Conservation (phyloP, 1,139 yeast species). For the Saccharomyces hybrid region DNA sequence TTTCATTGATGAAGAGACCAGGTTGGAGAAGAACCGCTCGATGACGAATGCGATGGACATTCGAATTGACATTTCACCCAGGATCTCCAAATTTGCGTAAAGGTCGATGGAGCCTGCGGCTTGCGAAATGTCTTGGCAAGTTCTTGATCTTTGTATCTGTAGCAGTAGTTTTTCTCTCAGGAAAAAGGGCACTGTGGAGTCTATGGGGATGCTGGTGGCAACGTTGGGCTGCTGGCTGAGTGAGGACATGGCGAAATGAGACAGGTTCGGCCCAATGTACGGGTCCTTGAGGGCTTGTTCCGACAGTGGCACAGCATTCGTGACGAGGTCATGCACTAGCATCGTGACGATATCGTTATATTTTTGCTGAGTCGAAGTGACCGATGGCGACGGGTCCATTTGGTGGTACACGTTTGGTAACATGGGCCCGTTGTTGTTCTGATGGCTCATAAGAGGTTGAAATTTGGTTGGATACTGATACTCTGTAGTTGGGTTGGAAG, state of each 20-base stretch:
- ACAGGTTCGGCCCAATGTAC: conserved; percentile 15
- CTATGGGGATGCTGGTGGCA: background rate
- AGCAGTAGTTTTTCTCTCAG: conserved; percentile 33
- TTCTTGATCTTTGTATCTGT: conserved; percentile 53
- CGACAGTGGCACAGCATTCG: conserved; percentile 22
- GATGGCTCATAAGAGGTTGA: background rate
- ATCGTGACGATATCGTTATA: conserved; percentile 23
- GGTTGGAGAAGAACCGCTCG: conserved; percentile 46
- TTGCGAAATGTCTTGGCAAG: conserved; percentile 50
- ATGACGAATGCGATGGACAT: conserved; percentile 54
- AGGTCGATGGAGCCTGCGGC: conserved; percentile 29
- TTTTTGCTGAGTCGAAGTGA: conserved; percentile 6
- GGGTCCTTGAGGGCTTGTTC: conserved; percentile 21
- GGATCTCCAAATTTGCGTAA: conserved; percentile 39
- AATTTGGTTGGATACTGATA: background rate
- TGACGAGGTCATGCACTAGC: conserved; percentile 24
- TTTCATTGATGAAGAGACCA: conserved; percentile 43
- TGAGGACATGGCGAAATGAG: conserved; percentile 26
- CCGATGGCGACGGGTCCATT: conserved; percentile 3
- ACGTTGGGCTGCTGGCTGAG: conserved; percentile 18
- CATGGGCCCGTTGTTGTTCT: background rate
- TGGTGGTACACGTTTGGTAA: background rate
- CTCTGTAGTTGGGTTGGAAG: background rate
- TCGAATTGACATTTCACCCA: conserved; percentile 52
- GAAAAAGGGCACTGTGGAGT: conserved; percentile 20